Percentiles rank a stretch among this genome's conserved stretches.
phyloP scores from a whole-genome alignment of 2,329 filamentous ascomycete species.

The Diaporthe caulivora region DNA sequence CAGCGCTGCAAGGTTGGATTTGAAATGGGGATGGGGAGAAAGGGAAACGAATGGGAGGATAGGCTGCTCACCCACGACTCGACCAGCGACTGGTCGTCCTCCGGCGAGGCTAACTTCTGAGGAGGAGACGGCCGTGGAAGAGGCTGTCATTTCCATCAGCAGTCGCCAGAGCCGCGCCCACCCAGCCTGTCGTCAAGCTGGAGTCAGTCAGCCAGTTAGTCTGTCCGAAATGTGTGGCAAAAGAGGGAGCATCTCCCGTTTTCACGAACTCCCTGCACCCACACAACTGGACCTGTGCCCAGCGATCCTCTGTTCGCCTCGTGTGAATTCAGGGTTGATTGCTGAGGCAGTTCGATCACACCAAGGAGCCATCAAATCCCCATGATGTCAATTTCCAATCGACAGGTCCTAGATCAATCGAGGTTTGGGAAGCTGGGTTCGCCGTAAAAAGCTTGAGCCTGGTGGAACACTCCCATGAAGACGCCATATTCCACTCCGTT shows the following conservation, averaged over 20 bases:
- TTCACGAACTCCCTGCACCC: not conserved
- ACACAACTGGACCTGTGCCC: slow-evolving; percentile 81
- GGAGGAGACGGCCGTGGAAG: slow-evolving; percentile 36
- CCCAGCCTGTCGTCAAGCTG: not conserved
- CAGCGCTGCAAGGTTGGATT: not conserved
- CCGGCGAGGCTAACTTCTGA: slow-evolving; percentile 21
- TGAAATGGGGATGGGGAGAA: not conserved
- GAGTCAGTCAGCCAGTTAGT: not conserved
- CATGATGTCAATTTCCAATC: slow-evolving; percentile 93
- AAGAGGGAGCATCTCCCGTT: not conserved
- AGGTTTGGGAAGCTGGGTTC: slow-evolving; percentile 74
- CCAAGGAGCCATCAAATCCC: slow-evolving; percentile 81
- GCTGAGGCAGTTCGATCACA: slow-evolving; percentile 87
- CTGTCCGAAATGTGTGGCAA: not conserved
- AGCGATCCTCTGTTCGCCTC: slow-evolving; percentile 76
- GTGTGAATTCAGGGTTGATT: slow-evolving; percentile 79
- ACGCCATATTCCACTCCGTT: slow-evolving; percentile 92
- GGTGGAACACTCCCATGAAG: slow-evolving; percentile 69
- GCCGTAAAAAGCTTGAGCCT: slow-evolving; percentile 75
- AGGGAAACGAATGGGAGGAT: not conserved
- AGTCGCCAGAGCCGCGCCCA: not conserved
- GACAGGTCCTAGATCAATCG: slow-evolving; percentile 92
- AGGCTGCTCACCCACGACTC: not conserved
- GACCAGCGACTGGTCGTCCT: not conserved
- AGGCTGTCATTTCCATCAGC: slow-evolving; percentile 38